A percentile compares a stretch with the other conserved stretches of the same genome.
Conservation (phyloP, 1,284 basidiomycete species). For the Sphaerobolus stellatus region DNA sequence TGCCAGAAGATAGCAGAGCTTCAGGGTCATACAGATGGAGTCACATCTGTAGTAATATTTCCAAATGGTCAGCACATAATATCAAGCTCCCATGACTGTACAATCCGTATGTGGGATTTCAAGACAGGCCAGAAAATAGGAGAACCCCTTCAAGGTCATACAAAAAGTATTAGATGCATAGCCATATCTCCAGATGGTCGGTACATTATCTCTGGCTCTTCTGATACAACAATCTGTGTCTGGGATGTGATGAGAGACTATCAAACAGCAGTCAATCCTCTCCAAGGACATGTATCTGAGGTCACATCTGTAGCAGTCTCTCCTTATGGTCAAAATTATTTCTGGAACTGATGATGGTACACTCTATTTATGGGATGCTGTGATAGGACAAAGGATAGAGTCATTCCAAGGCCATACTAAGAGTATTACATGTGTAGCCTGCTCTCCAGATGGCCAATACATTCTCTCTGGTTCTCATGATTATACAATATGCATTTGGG, state of each 20-base stretch:
- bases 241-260: too few species aligned
- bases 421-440: slow-evolving; percentile 9
- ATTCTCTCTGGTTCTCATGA: slow-evolving; percentile 24
- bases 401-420: neutral
- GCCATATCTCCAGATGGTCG: too few species aligned
- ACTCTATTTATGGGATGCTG: slow-evolving; percentile 4
- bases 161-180: too few species aligned
- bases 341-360: slow-evolving; percentile 1
- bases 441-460: slow-evolving; percentile 14
- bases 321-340: neutral
- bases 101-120: slow-evolving; percentile 32
- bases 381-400: neutral
- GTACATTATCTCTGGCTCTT: too few species aligned
- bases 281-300: too few species aligned
- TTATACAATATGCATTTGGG: slow-evolving; percentile 24
- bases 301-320: slow-evolving; percentile 24
- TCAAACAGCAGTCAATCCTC: too few species aligned
- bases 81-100: slow-evolving; percentile 30
- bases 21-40: slow-evolving; percentile 2
- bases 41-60: slow-evolving; percentile 22
- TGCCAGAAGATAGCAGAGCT: neutral
- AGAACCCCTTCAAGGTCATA: too few species aligned
- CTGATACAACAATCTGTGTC: too few species aligned
- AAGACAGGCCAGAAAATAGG: too few species aligned
- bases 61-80: slow-evolving; percentile 31